Evolutionary conservation across 495 filamentous ascomycete species (phyloP), one percentile per base, ranked within the genome.

Genomic region (Tuber melanosporum): DNA sequence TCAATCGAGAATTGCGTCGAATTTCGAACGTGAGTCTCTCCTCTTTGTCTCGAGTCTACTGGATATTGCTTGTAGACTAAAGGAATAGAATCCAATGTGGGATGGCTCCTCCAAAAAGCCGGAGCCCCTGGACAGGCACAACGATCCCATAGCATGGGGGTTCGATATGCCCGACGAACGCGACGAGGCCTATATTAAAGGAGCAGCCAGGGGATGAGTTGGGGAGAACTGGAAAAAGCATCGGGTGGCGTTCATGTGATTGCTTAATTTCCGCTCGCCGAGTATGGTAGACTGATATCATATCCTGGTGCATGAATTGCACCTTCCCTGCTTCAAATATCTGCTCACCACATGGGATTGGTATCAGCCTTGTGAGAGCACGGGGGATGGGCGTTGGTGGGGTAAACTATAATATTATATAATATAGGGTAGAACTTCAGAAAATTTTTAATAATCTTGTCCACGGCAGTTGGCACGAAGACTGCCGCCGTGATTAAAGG

Each of bases 1-100:
- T 1, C 85, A 87, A 4, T 84, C 84, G 15, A 84, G 89, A 41
- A 90, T 91, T 73, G 85, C 87, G 79, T 87, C 87, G 73, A 91
- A 91, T 75, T 89, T 91, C 78, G 77, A 89, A 80, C 84, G 74
- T 81, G 80, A 36, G 73, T 81, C 12, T 36, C 46, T 47, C 19
- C 20, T 26, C 44, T 14, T 15, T 1, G 5, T 8, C 62, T 22
- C n/a, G 7, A 22, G n/a, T 66, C 17, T 41, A 44, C 52, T 26
- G 36, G 41, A 72, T 47, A 62, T 57, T 76, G 73, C 19, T 43
- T 32, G 32, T 32, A 32, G 32, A 22, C 81, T 22, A 22, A 32
- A 45, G 66, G 0, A 70, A 46, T 74, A 87, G 87, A 87, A 75
- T 88, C 88, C 70, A 82, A 87, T 41, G 84, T 88, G 87, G 8